Conservation (phyloP, 768 basidiomycete genomes). For the Lactifluus hygrophoroides region DNA sequence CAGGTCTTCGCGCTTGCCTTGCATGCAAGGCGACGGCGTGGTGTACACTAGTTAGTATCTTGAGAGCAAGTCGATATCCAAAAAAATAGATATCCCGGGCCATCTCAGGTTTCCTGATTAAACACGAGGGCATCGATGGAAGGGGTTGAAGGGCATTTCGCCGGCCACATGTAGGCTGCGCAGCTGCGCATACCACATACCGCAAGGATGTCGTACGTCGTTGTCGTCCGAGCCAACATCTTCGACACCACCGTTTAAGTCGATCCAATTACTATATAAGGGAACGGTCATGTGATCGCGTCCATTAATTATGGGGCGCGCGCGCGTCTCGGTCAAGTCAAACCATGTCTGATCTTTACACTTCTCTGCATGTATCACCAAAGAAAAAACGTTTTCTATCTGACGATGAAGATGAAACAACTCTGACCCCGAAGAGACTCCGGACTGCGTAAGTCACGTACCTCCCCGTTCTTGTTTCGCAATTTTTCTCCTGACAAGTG, state of each 20-base stretch:
- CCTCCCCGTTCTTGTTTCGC: conserved; percentile 1
- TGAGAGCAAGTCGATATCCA: neutral
- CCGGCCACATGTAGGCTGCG: neutral
- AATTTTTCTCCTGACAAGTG: neutral
- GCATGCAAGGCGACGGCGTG: too few species aligned
- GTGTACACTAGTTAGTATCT: neutral
- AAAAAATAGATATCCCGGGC: neutral
- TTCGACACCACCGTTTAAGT: too few species aligned
- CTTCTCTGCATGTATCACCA: conserved; percentile 55
- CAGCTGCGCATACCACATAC: too few species aligned
- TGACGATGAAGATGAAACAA: conserved; percentile 41
- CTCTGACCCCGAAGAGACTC: conserved; percentile 62
- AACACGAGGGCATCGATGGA: too few species aligned
- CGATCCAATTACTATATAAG: too few species aligned
- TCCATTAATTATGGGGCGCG: neutral
- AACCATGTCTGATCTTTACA: conserved; percentile 61
- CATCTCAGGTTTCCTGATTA: neutral
- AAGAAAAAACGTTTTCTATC: conserved; percentile 55
- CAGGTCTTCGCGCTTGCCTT: too few species aligned
- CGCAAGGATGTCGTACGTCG: neutral
- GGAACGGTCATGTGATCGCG: conserved; percentile 18
- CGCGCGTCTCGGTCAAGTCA: too few species aligned
- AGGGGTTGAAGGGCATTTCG: neutral
- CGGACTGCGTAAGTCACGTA: conserved; percentile 40
- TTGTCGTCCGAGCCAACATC: too few species aligned